Evolutionary conservation across 495 filamentous ascomycete species (phyloP).

Genomic region (Tuber melanosporum): DNA sequence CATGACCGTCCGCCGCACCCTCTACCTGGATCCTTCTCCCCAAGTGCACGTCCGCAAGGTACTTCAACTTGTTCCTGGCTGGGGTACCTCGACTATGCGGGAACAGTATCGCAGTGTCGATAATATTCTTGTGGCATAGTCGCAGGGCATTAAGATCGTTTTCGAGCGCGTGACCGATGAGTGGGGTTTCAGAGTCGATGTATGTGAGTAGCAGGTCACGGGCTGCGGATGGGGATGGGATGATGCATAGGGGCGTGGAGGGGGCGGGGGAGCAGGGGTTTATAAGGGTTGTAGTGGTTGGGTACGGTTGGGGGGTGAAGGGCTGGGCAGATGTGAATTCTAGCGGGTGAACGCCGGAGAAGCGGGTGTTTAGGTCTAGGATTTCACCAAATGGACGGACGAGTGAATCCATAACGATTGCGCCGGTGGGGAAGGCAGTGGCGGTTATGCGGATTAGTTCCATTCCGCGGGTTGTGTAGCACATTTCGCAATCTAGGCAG

Average conservation of each 20-base stretch:
- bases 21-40: constrained; percentile 70
- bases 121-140: constrained; percentile 72
- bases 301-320: constrained; percentile 44
- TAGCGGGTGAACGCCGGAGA: constrained; percentile 72
- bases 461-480: constrained; percentile 76
- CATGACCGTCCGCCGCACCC: constrained; percentile 61
- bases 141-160: constrained; percentile 84
- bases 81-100: constrained; percentile 72
- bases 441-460: constrained; percentile 86
- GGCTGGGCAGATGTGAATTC: constrained; percentile 63
- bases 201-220: constrained; percentile 64
- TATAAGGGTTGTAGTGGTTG: constrained; percentile 13
- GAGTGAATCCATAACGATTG: constrained; percentile 70
- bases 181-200: constrained; percentile 64
- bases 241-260: constrained; percentile 46
- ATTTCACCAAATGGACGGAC: constrained; percentile 78
- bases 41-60: constrained; percentile 58
- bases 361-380: constrained; percentile 83
- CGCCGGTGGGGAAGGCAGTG: constrained; percentile 73
- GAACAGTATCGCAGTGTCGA: constrained; percentile 82
- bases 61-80: constrained; percentile 64
- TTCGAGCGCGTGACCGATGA: constrained; percentile 90
- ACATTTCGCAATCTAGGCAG: constrained; percentile 95
- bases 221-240: constrained; percentile 63
- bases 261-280: constrained; percentile 25